phyloP scores from a whole-genome alignment of 306 rosid species.

The Begonia masoniana region DNA sequence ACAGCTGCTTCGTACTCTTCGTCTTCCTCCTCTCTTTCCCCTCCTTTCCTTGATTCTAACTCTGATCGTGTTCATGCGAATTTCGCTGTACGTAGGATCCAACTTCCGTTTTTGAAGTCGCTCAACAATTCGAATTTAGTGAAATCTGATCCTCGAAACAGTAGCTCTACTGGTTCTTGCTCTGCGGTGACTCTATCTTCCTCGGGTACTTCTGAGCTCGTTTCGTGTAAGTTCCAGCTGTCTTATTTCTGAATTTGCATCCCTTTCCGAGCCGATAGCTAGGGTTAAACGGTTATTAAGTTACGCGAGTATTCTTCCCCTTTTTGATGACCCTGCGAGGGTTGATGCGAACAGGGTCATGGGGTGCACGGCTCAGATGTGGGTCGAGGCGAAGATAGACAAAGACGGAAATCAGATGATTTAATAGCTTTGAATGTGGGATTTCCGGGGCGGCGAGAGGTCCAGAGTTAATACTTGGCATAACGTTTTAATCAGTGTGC shows the following conservation, averaged over 20 bases:
- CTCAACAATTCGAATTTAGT: slow-evolving; percentile 16
- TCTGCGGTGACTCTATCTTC: slow-evolving; percentile 28
- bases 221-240: slow-evolving; percentile 37
- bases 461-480: slow-evolving; percentile 97
- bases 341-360: too few relatives aligned
- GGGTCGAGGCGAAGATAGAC: too few relatives aligned
- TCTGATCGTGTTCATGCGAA: slow-evolving; percentile 9
- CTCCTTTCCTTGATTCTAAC: slow-evolving; percentile 13
- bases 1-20: slow-evolving; percentile 16
- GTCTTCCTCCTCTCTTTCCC: slow-evolving; percentile 19
- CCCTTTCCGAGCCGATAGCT: too few relatives aligned
- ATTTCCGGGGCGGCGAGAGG: slow-evolving; percentile 31
- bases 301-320: too few relatives aligned
- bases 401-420: too few relatives aligned
- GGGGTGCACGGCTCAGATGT: too few relatives aligned
- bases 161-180: slow-evolving; percentile 26
- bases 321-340: too few relatives aligned
- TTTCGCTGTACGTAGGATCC: slow-evolving; percentile 12
- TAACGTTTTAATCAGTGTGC: slow-evolving; percentile 61
- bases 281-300: too few relatives aligned
- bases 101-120: slow-evolving; percentile 16
- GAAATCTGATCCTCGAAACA: slow-evolving; percentile 8
- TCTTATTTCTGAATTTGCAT: too few relatives aligned
- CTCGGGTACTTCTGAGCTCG: slow-evolving; percentile 18
- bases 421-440: slow-evolving; percentile 54